Evolutionary conservation across 768 basidiomycete species (phyloP).

Genomic region (Infundibulicybe gibba): DNA sequence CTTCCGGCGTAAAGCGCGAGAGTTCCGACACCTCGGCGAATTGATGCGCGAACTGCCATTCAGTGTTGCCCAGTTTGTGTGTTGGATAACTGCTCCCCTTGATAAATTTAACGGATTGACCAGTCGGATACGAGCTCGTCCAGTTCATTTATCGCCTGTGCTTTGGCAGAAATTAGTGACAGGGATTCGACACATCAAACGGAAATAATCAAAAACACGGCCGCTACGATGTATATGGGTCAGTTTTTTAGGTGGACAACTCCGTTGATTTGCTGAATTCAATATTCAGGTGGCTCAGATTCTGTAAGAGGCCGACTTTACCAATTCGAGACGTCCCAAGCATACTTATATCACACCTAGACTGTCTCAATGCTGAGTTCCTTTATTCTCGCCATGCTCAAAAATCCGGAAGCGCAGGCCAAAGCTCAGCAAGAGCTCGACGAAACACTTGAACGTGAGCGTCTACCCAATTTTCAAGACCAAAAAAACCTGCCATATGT

Average conservation of each 20-base stretch:
- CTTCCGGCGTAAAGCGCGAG: conserved; percentile 11
- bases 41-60: conserved; percentile 18
- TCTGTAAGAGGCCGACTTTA: background rate
- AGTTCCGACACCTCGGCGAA: conserved; percentile 6
- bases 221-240: conserved; percentile 15
- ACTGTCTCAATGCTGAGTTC: conserved; percentile 11
- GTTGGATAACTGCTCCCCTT: background rate
- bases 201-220: conserved; percentile 6
- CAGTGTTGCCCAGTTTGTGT: conserved; percentile 9
- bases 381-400: conserved; percentile 22
- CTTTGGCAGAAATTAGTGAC: conserved; percentile 1
- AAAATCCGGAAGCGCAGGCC: conserved; percentile 18
- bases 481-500: conserved; percentile 21
- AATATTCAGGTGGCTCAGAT: background rate
- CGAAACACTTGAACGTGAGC: conserved; percentile 15
- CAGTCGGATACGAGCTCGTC: background rate
- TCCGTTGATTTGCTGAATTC: background rate
- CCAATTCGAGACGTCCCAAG: background rate
- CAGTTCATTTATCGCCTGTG: background rate
- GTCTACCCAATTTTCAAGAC: conserved; percentile 24
- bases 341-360: conserved; percentile 7
- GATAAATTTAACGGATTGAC: background rate
- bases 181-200: conserved; percentile 4
- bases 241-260: background rate
- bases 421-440: conserved; percentile 26